A percentile compares a stretch with the other conserved stretches of the same genome.
Evolutionary conservation across 2,329 filamentous ascomycete genomes (phyloP).

Genomic region (Myriosclerotinia scirpicola): DNA sequence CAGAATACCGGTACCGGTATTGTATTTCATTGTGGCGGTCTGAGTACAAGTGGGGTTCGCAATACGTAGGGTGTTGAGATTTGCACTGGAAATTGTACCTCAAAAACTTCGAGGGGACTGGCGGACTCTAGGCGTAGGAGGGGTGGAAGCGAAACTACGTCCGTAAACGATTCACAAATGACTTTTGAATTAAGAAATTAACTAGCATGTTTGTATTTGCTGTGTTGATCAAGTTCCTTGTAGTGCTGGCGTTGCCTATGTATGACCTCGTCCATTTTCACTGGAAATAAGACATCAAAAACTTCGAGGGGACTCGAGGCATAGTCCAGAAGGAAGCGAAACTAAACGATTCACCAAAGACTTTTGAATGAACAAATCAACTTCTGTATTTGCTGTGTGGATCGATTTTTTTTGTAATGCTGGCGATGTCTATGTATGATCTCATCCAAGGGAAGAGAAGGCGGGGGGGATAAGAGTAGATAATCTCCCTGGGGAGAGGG

Average conservation of each 20-base stretch:
- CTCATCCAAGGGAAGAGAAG: neutral
- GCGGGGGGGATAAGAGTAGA: neutral
- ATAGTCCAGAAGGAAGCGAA: too few relatives aligned
- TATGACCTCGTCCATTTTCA: neutral
- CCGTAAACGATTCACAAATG: neutral
- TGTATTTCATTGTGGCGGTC: constrained; percentile 1
- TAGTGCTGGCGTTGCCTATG: neutral
- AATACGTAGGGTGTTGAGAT: neutral
- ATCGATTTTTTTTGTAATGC: too few relatives aligned
- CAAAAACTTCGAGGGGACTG: neutral
- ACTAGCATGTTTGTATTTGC: neutral
- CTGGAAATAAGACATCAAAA: too few relatives aligned
- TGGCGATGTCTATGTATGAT: too few relatives aligned
- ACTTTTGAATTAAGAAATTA: neutral
- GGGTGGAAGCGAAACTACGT: neutral
- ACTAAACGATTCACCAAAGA: too few relatives aligned
- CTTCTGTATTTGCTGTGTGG: too few relatives aligned
- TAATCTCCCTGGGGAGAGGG: neutral
- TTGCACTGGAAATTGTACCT: neutral
- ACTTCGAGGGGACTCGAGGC: too few relatives aligned
- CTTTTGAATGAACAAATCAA: too few relatives aligned
- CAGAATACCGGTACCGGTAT: neutral
- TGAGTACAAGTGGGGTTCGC: constrained; percentile 6
- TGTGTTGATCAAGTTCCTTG: neutral
- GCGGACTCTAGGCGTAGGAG: neutral